Conservation (phyloP, 2,329 filamentous ascomycete genomes). For the Trichoderma koningiopsis region DNA sequence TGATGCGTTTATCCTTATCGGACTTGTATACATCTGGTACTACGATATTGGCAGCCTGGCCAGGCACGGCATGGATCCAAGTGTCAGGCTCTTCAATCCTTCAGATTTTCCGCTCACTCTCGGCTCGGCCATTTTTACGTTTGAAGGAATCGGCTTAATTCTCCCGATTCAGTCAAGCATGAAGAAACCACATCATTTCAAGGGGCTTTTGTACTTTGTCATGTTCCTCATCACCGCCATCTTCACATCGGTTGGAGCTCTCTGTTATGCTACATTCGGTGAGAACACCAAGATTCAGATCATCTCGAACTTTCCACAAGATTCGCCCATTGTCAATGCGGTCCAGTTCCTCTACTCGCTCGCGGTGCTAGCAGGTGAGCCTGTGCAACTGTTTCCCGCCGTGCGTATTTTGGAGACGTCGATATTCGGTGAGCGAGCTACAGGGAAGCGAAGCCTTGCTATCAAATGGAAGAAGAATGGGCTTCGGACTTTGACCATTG, state of each 20-base stretch:
- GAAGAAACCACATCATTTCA: slow-evolving; percentile 69
- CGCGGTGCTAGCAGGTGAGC: slow-evolving; percentile 72
- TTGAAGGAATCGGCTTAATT: slow-evolving; percentile 76
- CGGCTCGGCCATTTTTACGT: slow-evolving; percentile 75
- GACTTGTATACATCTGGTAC: slow-evolving; percentile 72
- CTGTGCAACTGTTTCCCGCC: slow-evolving; percentile 75
- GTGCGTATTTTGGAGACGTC: slow-evolving; percentile 70
- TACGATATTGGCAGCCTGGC: slow-evolving; percentile 65
- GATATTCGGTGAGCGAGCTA: slow-evolving; percentile 66
- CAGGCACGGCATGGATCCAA: slow-evolving; percentile 57
- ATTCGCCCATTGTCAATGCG: slow-evolving; percentile 70
- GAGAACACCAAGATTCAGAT: slow-evolving; percentile 69
- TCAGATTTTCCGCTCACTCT: slow-evolving; percentile 69
- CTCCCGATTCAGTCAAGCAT: slow-evolving; percentile 76
- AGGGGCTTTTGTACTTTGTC: slow-evolving; percentile 64
- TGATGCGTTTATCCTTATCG: slow-evolving; percentile 71
- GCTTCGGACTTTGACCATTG: slow-evolving; percentile 60
- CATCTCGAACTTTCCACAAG: slow-evolving; percentile 75
- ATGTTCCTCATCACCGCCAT: slow-evolving; percentile 74
- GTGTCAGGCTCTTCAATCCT: slow-evolving; percentile 71
- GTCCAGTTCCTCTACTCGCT: slow-evolving; percentile 75
- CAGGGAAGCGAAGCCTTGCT: slow-evolving; percentile 62
- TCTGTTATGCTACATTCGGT: slow-evolving; percentile 76
- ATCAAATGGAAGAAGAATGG: slow-evolving; percentile 80
- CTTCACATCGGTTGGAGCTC: slow-evolving; percentile 70